A percentile compares a stretch with the other conserved stretches of the same genome.
Evolutionary conservation across 1,284 basidiomycete genomes (phyloP).

Genomic region (Boletus semigastroideus): DNA sequence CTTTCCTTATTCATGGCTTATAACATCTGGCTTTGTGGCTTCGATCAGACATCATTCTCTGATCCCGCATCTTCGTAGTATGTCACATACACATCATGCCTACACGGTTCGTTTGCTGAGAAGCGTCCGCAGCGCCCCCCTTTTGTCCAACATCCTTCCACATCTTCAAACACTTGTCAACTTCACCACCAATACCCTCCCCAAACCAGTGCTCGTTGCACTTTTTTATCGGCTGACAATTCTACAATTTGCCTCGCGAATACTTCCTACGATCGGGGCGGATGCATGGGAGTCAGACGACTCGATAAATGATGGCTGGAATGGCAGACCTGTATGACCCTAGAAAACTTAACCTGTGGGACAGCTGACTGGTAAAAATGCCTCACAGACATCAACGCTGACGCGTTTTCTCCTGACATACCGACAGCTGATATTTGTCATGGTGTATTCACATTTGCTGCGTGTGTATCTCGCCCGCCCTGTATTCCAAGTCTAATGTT

Average conservation of each 20-base stretch:
- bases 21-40: conserved; percentile 81
- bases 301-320: conserved; percentile 63
- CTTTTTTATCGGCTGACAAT: conserved; percentile 82
- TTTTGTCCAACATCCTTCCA: conserved; percentile 74
- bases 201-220: conserved; percentile 81
- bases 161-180: conserved; percentile 76
- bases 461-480: conserved; percentile 44
- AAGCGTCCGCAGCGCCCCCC: conserved; percentile 53
- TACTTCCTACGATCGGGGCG: conserved; percentile 80
- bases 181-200: conserved; percentile 79
- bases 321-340: conserved; percentile 63
- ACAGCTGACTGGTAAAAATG: conserved; percentile 10
- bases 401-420: conserved; percentile 77
- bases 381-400: conserved; percentile 64
- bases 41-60: conserved; percentile 65
- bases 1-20: conserved; percentile 86
- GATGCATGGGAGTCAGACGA: conserved; percentile 75
- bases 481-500: not conserved
- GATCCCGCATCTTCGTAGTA: conserved; percentile 77
- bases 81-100: conserved; percentile 28
- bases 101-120: conserved; percentile 10
- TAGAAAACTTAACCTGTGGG: not conserved
- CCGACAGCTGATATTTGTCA: conserved; percentile 78
- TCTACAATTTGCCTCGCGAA: conserved; percentile 82
- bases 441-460: conserved; percentile 79